These are phyloP conservation scores for Aspergillus indologenus DNA, from an alignment of 495 filamentous ascomycete genomes.

Conservation along the genomic window DNA sequence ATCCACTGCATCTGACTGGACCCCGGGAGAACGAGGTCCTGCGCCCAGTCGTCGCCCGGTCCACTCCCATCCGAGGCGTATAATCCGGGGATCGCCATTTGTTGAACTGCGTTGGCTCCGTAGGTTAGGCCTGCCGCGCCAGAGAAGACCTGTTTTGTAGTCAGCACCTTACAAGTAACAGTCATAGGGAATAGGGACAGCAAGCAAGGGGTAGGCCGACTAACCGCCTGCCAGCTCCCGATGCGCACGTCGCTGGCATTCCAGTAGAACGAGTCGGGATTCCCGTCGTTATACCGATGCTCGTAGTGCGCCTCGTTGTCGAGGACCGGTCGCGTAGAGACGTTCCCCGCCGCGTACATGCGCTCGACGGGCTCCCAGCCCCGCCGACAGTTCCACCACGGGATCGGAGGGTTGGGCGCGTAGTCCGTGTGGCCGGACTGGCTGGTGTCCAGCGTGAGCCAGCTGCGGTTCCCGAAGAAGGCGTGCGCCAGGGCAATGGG, in stretches of 20 bases:
- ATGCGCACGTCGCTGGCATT: slow-evolving; percentile 11
- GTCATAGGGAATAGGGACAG: no score
- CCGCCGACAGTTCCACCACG: slow-evolving; percentile 12
- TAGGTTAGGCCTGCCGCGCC: slow-evolving; percentile 6
- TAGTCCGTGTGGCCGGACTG: slow-evolving; percentile 11
- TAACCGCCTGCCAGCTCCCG: slow-evolving; percentile 8
- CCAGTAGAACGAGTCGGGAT: neutral
- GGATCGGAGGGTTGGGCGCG: slow-evolving; percentile 9
- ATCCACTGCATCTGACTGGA: slow-evolving; percentile 10
- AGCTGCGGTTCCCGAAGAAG: slow-evolving; percentile 4
- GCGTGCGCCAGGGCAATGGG: slow-evolving; percentile 3
- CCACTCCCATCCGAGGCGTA: neutral
- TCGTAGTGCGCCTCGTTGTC: slow-evolving; percentile 15
- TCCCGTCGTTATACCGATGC: slow-evolving; percentile 10
- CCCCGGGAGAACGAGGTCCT: slow-evolving; percentile 1
- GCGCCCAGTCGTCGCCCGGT: neutral
- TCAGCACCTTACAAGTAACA: no score
- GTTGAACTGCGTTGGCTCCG: slow-evolving; percentile 6
- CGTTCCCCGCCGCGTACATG: slow-evolving; percentile 8
- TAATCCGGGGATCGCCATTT: slow-evolving; percentile 1
- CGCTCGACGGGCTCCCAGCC: slow-evolving; percentile 11
- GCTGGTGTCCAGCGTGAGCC: slow-evolving; percentile 9
- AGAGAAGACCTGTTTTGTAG: slow-evolving; percentile 9
- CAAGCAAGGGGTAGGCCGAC: neutral
- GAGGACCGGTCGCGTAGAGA: neutral